Evolutionary conservation across 805 yeast species (phyloP).

Genomic region (Komagataella pseudopastoris): DNA sequence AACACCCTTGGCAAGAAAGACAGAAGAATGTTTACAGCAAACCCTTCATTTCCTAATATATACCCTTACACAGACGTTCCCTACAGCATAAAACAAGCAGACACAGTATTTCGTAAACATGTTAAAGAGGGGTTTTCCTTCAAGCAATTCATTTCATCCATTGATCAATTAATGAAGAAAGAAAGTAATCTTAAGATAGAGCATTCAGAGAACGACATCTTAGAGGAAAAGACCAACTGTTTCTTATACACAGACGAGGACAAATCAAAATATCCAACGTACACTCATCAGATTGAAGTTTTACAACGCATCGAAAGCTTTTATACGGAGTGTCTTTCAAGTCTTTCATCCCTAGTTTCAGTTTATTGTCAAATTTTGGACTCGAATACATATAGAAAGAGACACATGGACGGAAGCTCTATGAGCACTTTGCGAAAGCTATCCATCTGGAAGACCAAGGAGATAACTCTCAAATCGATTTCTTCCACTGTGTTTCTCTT

Average conservation of each 20-base stretch:
- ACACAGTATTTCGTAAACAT: constrained; percentile 47
- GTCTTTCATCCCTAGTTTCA: constrained; percentile 48
- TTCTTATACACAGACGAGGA: constrained; percentile 15
- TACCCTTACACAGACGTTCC: constrained; percentile 36
- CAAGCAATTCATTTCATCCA: constrained; percentile 58
- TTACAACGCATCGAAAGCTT: constrained; percentile 46
- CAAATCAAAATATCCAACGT: constrained; percentile 19
- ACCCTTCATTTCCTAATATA: constrained; percentile 18
- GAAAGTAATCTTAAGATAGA: constrained; percentile 43
- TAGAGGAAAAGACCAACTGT: background rate
- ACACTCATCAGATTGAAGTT: constrained; percentile 22
- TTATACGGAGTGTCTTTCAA: constrained; percentile 37
- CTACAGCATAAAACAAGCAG: constrained; percentile 66
- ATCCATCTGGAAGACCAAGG: constrained; percentile 49
- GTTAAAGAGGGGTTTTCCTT: constrained; percentile 55
- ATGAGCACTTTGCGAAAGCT: constrained; percentile 15
- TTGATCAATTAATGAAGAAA: constrained; percentile 56
- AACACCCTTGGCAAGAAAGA: constrained; percentile 15
- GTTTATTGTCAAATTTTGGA: constrained; percentile 55
- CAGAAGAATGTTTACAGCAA: constrained; percentile 18
- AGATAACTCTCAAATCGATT: constrained; percentile 44
- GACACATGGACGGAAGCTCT: constrained; percentile 4
- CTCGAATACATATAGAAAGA: constrained; percentile 23
- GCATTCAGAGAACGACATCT: background rate
- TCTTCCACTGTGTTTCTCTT: constrained; percentile 39